Conservation (phyloP, 1,139 yeast genomes). For the Scheffersomyces quercinus region DNA sequence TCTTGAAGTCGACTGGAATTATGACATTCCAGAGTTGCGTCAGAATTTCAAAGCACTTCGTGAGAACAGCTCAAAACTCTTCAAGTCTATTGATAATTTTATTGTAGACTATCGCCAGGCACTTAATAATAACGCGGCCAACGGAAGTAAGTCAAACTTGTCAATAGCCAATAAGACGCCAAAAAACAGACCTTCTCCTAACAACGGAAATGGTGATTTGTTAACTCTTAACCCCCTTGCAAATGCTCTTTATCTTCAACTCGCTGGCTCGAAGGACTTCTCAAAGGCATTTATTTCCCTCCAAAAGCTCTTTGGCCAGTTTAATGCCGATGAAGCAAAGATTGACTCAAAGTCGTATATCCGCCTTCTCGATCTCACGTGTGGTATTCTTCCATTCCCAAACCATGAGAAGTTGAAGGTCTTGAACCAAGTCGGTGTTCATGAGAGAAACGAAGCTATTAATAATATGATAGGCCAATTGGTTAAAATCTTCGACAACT, state of each 20-base stretch:
- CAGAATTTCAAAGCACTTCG: slow-evolving; percentile 27
- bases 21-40: slow-evolving; percentile 18
- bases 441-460: slow-evolving; percentile 36
- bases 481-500: slow-evolving; percentile 32
- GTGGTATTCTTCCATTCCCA: slow-evolving; percentile 63
- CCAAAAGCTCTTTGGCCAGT: slow-evolving; percentile 31
- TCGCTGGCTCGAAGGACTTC: slow-evolving; percentile 48
- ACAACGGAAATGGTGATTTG: slow-evolving; percentile 26
- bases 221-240: slow-evolving; percentile 63
- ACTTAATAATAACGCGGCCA: slow-evolving; percentile 11
- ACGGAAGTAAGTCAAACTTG: slow-evolving; percentile 4
- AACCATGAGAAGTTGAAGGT: slow-evolving; percentile 44
- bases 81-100: slow-evolving; percentile 44
- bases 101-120: slow-evolving; percentile 40
- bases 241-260: slow-evolving; percentile 56
- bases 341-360: slow-evolving; percentile 33
- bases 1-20: slow-evolving; percentile 29
- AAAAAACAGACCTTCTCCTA: slow-evolving; percentile 2
- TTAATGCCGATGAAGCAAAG: slow-evolving; percentile 18
- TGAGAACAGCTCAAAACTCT: slow-evolving; percentile 27
- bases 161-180: slow-evolving; percentile 4
- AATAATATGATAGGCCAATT: slow-evolving; percentile 34
- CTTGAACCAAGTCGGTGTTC: slow-evolving; percentile 34
- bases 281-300: slow-evolving; percentile 41
- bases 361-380: slow-evolving; percentile 52